Evolutionary conservation across 2,329 filamentous ascomycete genomes (phyloP), one percentile per base, ranked within the genome.

Genomic region (Gyromitra esculenta): DNA sequence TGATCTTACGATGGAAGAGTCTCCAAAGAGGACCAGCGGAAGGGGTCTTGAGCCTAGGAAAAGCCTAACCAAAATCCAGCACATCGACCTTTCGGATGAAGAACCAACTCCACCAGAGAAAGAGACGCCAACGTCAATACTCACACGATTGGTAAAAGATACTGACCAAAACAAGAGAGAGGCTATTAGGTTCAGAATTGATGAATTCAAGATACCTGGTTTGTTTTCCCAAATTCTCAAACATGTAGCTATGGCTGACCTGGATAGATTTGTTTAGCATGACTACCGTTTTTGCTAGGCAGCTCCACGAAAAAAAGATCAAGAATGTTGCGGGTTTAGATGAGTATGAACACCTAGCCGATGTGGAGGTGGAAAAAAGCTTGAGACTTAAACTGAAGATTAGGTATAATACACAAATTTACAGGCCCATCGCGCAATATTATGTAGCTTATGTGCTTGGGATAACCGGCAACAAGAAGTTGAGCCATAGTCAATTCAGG

Each of bases 1-100:
- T 60, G 79, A 80, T 18, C 79, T 80, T 25, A 80, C 79, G 1
- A 25, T 72, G 11, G 74, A 78, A 5, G 79, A 80, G 54, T 31
- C 74, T 6, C 73, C 76, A 0, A 6, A 25, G 6, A 48, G 1
- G 7, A 41, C 63, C n/a, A 54, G 52, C 7, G n/a, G 8, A 13
- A 57, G 13, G 15, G 11, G 15, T n/a, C 18, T 7, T 21, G 59
- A 52, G 15, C 25, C 21, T 1, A 72, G 60, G 50, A 64, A 62
- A 37, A 45, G 15, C 21, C 13, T 62, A 21, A 18, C 11, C 8
- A 13, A 43, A 18, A 67, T 67, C 13, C 52, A 31, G 15, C 52
- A 59, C 4, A 52, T 52, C 18, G 25, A 75, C 31, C 39, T 73
- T 66, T 50, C 48, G 25, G 57, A 65, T 1, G 50, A 74, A 25